Evolutionary conservation across 345 rosid species (phyloP).

Genomic region (Gossypium australe): DNA sequence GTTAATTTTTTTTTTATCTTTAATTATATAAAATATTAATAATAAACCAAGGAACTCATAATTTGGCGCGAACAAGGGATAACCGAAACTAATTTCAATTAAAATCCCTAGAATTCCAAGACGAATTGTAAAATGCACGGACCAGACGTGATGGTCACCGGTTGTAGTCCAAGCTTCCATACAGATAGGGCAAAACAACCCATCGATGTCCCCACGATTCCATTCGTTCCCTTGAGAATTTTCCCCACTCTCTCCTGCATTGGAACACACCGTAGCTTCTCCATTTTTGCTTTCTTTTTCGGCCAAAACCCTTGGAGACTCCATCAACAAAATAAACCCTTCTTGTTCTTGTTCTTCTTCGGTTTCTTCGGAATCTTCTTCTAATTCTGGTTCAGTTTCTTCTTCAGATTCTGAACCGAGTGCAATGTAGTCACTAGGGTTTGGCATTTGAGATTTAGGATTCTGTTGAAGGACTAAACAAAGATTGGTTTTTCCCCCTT

Average conservation of each 20-base stretch:
- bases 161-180: conserved; percentile 69
- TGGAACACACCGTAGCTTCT: conserved; percentile 23
- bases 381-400: background rate
- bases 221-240: conserved; percentile 42
- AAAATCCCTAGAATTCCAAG: background rate
- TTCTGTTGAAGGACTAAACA: background rate
- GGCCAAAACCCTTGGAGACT: conserved; percentile 27
- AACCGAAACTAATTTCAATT: background rate
- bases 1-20: background rate
- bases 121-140: background rate
- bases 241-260: conserved; percentile 20
- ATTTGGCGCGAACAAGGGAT: background rate
- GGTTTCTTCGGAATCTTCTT: conserved; percentile 11
- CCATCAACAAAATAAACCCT: conserved; percentile 22
- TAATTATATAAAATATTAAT: background rate
- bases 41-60: background rate
- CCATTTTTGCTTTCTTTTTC: conserved; percentile 29
- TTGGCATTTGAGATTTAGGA: background rate
- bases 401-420: conserved; percentile 8
- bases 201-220: conserved; percentile 52
- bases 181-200: conserved; percentile 68
- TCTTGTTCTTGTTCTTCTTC: conserved; percentile 24
- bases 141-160: conserved; percentile 80
- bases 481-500: background rate
- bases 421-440: background rate